Evolutionary conservation across 2,329 filamentous ascomycete genomes (phyloP).

Genomic region (Botryotinia globosa): DNA sequence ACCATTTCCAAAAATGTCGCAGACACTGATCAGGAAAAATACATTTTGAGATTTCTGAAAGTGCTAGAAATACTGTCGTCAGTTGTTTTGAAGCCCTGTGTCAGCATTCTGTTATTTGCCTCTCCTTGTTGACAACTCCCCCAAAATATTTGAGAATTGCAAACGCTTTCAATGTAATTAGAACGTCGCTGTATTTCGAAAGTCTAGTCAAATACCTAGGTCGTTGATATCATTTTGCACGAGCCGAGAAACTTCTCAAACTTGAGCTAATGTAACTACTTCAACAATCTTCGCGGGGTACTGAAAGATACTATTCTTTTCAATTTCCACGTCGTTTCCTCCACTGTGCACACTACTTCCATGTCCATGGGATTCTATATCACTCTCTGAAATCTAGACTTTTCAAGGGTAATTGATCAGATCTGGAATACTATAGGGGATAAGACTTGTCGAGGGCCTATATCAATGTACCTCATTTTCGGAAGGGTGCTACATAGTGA

Average conservation of each 20-base stretch:
- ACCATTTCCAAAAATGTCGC: not conserved
- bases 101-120: not conserved
- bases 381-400: not conserved
- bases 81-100: not conserved
- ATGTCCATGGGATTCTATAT: not conserved
- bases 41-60: not conserved
- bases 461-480: not conserved
- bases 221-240: too few relatives aligned
- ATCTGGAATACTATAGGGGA: not conserved
- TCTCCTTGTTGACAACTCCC: not conserved
- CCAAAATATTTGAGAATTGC: too few relatives aligned
- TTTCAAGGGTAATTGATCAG: not conserved
- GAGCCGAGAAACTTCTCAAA: too few relatives aligned
- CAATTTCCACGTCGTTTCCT: not conserved
- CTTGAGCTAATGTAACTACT: too few relatives aligned
- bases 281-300: too few relatives aligned
- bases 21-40: not conserved
- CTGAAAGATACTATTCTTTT: not conserved
- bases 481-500: not conserved
- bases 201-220: too few relatives aligned
- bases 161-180: too few relatives aligned
- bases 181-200: too few relatives aligned
- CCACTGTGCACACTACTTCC: not conserved
- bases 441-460: not conserved
- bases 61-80: not conserved